Percentiles rank a stretch among this genome's conserved stretches.
phyloP scores from a whole-genome alignment of 2,329 filamentous ascomycete genomes.

The Xylariaceae sp. region DNA sequence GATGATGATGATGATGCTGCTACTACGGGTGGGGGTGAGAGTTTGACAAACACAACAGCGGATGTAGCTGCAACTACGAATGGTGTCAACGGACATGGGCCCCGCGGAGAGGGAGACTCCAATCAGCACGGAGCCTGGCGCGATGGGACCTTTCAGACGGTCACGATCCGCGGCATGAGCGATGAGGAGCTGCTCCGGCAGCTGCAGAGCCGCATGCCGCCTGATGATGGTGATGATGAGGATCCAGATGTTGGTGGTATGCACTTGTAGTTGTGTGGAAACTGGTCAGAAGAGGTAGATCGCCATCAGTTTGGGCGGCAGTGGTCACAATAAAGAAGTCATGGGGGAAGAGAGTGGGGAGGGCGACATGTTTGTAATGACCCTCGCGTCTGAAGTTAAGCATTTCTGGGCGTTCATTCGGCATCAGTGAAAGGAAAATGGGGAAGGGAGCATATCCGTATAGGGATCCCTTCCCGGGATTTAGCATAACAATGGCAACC shows the following conservation, averaged over 20 bases:
- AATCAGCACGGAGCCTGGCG: slow-evolving; percentile 50
- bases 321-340: no score
- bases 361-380: no score
- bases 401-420: slow-evolving; percentile 17
- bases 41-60: slow-evolving; percentile 1
- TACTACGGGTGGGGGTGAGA: slow-evolving; percentile 3
- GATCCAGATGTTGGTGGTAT: slow-evolving; percentile 54
- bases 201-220: slow-evolving; percentile 52
- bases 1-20: no score
- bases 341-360: no score
- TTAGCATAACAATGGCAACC: no score
- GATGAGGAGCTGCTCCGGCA: slow-evolving; percentile 57
- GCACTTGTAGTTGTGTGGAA: slow-evolving; percentile 61
- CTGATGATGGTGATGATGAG: slow-evolving; percentile 42
- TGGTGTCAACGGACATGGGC: slow-evolving; percentile 25
- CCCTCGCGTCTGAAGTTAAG: no score
- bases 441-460: no score
- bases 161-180: slow-evolving; percentile 50
- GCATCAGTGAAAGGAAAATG: no score
- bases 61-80: slow-evolving; percentile 13
- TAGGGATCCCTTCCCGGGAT: no score
- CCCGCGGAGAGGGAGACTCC: slow-evolving; percentile 8
- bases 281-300: no score
- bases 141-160: slow-evolving; percentile 62
- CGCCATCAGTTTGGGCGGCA: no score